Percentiles rank a stretch among this genome's conserved stretches.
These are phyloP conservation scores for Auriscalpium microsporum DNA, from an alignment of 768 basidiomycete species.

Conservation along the genomic window DNA sequence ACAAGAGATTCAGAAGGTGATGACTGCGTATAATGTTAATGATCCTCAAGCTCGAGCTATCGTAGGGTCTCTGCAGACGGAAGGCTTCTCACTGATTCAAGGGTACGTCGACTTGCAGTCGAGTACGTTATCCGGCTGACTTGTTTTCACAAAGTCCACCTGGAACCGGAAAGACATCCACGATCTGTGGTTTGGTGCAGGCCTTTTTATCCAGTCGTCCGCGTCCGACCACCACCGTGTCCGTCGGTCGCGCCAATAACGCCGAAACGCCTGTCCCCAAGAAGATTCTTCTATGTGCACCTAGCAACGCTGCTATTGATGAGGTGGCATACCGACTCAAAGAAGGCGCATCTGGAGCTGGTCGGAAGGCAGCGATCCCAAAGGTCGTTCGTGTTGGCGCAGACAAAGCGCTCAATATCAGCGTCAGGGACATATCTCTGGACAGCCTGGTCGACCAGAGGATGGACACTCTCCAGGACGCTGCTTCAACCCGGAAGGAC, in stretches of 20 bases:
- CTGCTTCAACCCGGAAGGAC: conserved; percentile 37
- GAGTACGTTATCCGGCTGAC: too few species aligned
- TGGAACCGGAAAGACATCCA: conserved; percentile 97
- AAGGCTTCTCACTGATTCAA: conserved; percentile 89
- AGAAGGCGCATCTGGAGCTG: conserved; percentile 57
- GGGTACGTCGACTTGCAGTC: conserved; percentile 47
- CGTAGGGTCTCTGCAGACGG: conserved; percentile 53
- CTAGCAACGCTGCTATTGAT: conserved; percentile 97
- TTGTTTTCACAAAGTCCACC: conserved; percentile 57
- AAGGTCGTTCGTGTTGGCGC: conserved; percentile 90
- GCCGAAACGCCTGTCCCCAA: conserved; percentile 43
- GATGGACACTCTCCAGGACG: conserved; percentile 36
- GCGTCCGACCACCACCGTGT: conserved; percentile 38
- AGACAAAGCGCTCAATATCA: conserved; percentile 62
- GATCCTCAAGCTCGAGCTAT: conserved; percentile 93
- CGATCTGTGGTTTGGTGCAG: conserved; percentile 90
- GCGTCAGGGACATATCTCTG: conserved; percentile 78
- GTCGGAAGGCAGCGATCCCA: conserved; percentile 44
- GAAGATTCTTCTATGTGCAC: conserved; percentile 87
- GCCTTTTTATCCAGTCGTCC: conserved; percentile 62
- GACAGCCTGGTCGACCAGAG: conserved; percentile 80
- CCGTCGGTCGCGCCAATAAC: conserved; percentile 36
- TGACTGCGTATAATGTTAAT: conserved; percentile 70
- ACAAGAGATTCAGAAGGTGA: conserved; percentile 52
- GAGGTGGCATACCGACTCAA: conserved; percentile 87